Evolutionary conservation across 2,329 filamentous ascomycete species (phyloP).

Genomic region (Cadophora gregata): DNA sequence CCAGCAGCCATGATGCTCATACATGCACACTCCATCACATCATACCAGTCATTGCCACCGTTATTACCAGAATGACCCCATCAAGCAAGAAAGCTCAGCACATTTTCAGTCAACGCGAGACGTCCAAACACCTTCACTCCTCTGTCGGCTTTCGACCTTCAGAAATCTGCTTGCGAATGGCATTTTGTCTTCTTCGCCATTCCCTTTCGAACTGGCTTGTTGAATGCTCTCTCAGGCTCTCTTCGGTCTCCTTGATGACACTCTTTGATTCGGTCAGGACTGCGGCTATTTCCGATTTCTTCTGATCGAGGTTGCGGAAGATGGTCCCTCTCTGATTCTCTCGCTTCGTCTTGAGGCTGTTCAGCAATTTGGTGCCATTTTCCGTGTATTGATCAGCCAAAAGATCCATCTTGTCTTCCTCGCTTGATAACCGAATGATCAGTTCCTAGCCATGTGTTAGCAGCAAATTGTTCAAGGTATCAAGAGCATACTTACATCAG

Average conservation of each 20-base stretch:
- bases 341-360: conserved; percentile 32
- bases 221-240: conserved; percentile 31
- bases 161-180: conserved; percentile 33
- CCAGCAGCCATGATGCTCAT: not conserved
- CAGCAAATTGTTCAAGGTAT: not conserved
- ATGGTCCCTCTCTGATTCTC: conserved; percentile 31
- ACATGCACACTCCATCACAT: not conserved
- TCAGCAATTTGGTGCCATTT: conserved; percentile 38
- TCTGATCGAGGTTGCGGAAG: conserved; percentile 26
- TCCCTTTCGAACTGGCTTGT: conserved; percentile 31
- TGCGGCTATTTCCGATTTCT: conserved; percentile 33
- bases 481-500: conserved; percentile 37
- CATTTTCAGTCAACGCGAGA: not conserved
- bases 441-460: conserved; percentile 41
- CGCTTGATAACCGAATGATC: conserved; percentile 38
- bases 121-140: not conserved
- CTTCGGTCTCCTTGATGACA: conserved; percentile 24
- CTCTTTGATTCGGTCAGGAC: conserved; percentile 34
- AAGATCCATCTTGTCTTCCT: conserved; percentile 41
- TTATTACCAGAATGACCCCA: not conserved
- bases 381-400: conserved; percentile 41
- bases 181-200: conserved; percentile 39
- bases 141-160: conserved; percentile 14
- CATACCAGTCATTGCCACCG: not conserved
- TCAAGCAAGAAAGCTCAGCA: not conserved